Percentiles rank a stretch among this genome's conserved stretches.
Conservation (phyloP, 176 grass and related monocot species). For the Tillandsia fasciculata region DNA sequence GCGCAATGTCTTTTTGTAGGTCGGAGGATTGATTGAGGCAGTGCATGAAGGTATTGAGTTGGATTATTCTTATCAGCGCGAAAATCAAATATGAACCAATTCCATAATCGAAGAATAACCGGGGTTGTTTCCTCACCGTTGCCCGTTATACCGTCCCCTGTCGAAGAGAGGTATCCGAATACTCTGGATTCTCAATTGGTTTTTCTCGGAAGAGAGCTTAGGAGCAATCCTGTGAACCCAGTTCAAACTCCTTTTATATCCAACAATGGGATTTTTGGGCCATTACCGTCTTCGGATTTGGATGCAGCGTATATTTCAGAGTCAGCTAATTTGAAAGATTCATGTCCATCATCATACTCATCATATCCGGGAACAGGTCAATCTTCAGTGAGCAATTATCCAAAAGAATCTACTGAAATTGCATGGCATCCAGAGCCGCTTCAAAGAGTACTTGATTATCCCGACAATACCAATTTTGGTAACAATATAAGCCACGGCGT, state of each 20-base stretch:
- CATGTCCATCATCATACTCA: background rate
- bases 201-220: background rate
- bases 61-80: background rate
- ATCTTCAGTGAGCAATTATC: slow-evolving; percentile 4
- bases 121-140: slow-evolving; percentile 1
- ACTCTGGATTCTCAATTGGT: background rate
- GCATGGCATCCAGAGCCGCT: slow-evolving; percentile 39
- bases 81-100: slow-evolving; percentile 5
- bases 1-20: background rate
- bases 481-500: slow-evolving; percentile 24
- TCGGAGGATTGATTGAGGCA: background rate
- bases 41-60: background rate
- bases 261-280: background rate
- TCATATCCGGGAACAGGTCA: background rate
- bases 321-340: background rate
- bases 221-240: background rate
- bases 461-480: slow-evolving; percentile 30
- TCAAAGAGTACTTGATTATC: slow-evolving; percentile 35
- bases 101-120: background rate
- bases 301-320: background rate
- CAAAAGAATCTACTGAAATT: slow-evolving; percentile 3
- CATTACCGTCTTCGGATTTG: background rate
- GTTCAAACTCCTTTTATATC: background rate
- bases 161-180: slow-evolving; percentile 2
- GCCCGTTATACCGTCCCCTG: background rate